These are phyloP conservation scores for Candida oleophila DNA, from an alignment of 805 yeast species.

Conservation along the genomic window DNA sequence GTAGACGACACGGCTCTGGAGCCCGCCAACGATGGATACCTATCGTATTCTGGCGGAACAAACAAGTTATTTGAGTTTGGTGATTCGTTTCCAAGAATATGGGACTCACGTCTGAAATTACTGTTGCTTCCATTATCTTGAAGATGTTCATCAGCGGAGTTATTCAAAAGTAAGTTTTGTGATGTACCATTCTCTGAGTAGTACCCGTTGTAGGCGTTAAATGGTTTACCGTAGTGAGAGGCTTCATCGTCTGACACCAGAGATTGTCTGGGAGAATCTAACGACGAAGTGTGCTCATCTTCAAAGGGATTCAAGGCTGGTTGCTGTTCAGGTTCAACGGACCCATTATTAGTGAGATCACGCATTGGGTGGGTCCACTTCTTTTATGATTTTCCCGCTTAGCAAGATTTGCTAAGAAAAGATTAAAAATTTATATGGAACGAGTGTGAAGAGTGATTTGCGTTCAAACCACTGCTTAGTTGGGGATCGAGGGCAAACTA, in stretches of 20 bases:
- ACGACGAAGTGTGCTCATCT: constrained; percentile 2
- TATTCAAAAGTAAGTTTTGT: constrained; percentile 29
- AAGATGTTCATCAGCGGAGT: constrained; percentile 9
- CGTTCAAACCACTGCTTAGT: too few relatives aligned
- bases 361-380: neutral
- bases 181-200: constrained; percentile 41
- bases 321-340: neutral
- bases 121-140: constrained; percentile 2
- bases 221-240: constrained; percentile 32
- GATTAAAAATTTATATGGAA: too few relatives aligned
- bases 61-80: constrained; percentile 19
- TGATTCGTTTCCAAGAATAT: too few relatives aligned
- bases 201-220: constrained; percentile 41
- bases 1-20: constrained; percentile 57
- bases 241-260: neutral
- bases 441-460: too few relatives aligned
- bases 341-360: constrained; percentile 5
- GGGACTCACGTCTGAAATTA: too few relatives aligned
- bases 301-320: constrained; percentile 5
- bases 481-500: too few relatives aligned
- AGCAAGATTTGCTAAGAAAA: neutral
- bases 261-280: constrained; percentile 4
- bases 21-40: constrained; percentile 64
- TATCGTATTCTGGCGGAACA: constrained; percentile 60
- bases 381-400: too few relatives aligned